Conservation (phyloP, 495 filamentous ascomycete genomes). For the Talaromyces borbonicus region DNA sequence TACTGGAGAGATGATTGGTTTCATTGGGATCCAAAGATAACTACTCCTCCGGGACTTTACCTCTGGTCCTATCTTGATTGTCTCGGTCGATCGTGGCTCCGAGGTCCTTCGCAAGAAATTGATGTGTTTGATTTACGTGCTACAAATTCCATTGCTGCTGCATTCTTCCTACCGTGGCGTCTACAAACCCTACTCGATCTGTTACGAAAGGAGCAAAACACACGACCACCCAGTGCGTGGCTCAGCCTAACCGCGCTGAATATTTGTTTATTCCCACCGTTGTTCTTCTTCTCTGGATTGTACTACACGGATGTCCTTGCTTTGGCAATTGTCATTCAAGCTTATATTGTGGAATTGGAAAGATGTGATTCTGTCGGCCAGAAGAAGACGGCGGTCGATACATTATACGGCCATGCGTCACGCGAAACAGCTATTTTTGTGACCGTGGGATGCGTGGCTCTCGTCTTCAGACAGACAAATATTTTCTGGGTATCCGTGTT, state of each 20-base stretch:
- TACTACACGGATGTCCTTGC: slow-evolving; percentile 85
- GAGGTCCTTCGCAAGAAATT: slow-evolving; percentile 31
- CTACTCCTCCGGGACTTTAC: slow-evolving; percentile 85
- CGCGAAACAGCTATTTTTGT: slow-evolving; percentile 33
- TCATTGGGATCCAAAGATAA: slow-evolving; percentile 93
- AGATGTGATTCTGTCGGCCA: slow-evolving; percentile 13
- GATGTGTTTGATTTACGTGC: slow-evolving; percentile 27
- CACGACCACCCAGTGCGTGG: slow-evolving; percentile 27
- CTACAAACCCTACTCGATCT: slow-evolving; percentile 30
- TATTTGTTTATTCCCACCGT: slow-evolving; percentile 72
- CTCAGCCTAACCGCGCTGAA: slow-evolving; percentile 61
- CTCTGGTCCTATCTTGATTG: slow-evolving; percentile 43
- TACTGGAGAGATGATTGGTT: slow-evolving; percentile 70
- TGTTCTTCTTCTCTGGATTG: slow-evolving; percentile 91
- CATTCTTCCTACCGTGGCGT: slow-evolving; percentile 32
- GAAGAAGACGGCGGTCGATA: slow-evolving; percentile 1
- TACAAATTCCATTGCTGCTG: slow-evolving; percentile 29
- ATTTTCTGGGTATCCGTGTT: slow-evolving; percentile 91
- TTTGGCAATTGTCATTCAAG: slow-evolving; percentile 50
- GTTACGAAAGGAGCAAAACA: slow-evolving; percentile 29
- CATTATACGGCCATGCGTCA: slow-evolving; percentile 7
- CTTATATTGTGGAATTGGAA: slow-evolving; percentile 53
- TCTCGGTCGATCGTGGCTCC: slow-evolving; percentile 21
- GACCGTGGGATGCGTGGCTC: slow-evolving; percentile 45
- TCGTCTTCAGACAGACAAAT: slow-evolving; percentile 86